phyloP scores from a whole-genome alignment of 805 yeast genomes.

The Wickerhamiella vanderwaltii region DNA sequence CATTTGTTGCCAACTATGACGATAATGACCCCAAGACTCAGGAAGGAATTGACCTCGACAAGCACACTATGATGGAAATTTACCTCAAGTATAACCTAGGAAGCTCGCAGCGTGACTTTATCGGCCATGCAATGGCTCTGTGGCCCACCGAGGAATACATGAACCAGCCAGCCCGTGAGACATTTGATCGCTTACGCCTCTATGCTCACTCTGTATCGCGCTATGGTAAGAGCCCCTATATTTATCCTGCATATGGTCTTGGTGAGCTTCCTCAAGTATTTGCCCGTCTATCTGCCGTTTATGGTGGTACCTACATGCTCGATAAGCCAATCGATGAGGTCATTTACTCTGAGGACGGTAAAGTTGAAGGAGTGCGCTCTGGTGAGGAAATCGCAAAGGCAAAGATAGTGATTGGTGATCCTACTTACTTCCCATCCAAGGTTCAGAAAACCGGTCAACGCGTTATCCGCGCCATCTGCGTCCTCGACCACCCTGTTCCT shows the following conservation, averaged over 20 bases:
- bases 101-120: conserved; percentile 85
- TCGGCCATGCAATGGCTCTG: conserved; percentile 98
- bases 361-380: conserved; percentile 75
- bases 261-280: conserved; percentile 99
- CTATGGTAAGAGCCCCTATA: conserved; percentile 91
- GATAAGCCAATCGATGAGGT: conserved; percentile 92
- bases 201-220: conserved; percentile 86
- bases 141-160: conserved; percentile 89
- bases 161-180: conserved; percentile 79
- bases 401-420: conserved; percentile 91
- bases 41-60: conserved; percentile 71
- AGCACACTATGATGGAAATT: conserved; percentile 81
- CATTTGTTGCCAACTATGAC: conserved; percentile 69
- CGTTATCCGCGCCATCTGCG: conserved; percentile 77
- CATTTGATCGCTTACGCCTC: conserved; percentile 71
- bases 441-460: conserved; percentile 60
- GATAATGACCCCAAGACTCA: conserved; percentile 74
- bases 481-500: conserved; percentile 81
- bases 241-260: conserved; percentile 89
- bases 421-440: conserved; percentile 86
- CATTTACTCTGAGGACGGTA: conserved; percentile 56
- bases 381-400: conserved; percentile 89
- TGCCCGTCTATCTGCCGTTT: conserved; percentile 90
- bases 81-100: conserved; percentile 84
- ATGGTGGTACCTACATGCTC: conserved; percentile 97